These are phyloP conservation scores for Camellia granthamiana DNA, from an alignment of 148 eudicot genomes.

Conservation along the genomic window DNA sequence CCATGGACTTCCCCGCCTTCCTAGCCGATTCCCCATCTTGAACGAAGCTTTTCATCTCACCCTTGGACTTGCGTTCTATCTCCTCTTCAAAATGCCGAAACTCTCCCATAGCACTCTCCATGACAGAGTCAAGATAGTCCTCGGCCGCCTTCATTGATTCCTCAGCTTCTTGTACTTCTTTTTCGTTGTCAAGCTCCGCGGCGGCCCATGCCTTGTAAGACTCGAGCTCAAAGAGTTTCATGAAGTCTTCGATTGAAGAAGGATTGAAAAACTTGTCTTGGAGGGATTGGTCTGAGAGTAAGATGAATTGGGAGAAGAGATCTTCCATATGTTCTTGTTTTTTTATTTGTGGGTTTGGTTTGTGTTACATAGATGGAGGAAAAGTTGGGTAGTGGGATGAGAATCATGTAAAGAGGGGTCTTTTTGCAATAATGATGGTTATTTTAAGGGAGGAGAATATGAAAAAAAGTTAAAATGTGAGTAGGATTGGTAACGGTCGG, in stretches of 20 bases:
- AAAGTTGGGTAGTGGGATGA: background rate
- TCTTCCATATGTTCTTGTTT: too few species aligned
- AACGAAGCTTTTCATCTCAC: constrained; percentile 44
- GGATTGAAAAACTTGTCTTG: constrained; percentile 67
- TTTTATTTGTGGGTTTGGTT: too few species aligned
- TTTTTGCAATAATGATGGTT: background rate
- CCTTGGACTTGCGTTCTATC: constrained; percentile 35
- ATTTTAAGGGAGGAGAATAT: background rate
- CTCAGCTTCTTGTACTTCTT: constrained; percentile 38
- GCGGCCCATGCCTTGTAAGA: constrained; percentile 80
- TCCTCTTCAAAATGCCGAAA: constrained; percentile 56
- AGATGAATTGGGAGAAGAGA: constrained; percentile 36
- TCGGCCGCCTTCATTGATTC: constrained; percentile 46
- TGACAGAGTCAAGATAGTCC: constrained; percentile 50
- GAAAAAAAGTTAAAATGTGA: background rate
- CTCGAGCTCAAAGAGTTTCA: constrained; percentile 75
- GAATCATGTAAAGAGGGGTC: background rate
- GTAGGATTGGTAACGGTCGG: constrained; percentile 13
- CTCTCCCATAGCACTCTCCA: constrained; percentile 81
- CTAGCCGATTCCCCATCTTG: constrained; percentile 43
- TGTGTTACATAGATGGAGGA: background rate
- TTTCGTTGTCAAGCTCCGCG: constrained; percentile 42
- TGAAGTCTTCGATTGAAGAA: constrained; percentile 53
- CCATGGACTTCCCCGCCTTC: constrained; percentile 52
- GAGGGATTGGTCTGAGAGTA: constrained; percentile 58